Base-by-base conservation (phyloP, 139 green algal genomes). In the Chloropicon primus region DNA sequence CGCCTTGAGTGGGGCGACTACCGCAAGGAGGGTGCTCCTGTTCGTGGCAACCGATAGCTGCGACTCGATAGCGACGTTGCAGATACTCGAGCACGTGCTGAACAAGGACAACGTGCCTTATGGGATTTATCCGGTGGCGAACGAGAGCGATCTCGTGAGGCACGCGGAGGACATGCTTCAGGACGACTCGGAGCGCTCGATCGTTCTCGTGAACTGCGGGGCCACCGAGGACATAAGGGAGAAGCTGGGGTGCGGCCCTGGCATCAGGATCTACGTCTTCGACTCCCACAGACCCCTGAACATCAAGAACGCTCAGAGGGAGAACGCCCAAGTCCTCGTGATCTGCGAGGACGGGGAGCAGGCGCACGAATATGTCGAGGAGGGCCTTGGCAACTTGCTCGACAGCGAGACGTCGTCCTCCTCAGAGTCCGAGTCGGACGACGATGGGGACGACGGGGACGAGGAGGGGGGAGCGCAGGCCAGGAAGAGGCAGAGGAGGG, bases 161-260 rank as follows among this genome's bases (percentile, higher is more conserved):
- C 5, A 62, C 5, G 41, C 41, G 41, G 41, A 62, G 41, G 41
- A 62, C 41, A 62, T 62, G 41, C 17, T 62, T n/a, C 41, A 62
- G 41, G 41, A 62, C 41, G 41, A 62, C 41, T 5, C 41, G 25
- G 24, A 89, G 23, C 85, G 87, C 5, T 90, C 85, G 0, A 81
- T 93, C 1, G 76, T 97, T 22, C 80, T 97, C 0, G 83, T 97
- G n/a, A 97, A 97, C 79, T 97, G 92, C 79, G 92, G 92, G 2
- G 91, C 88, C 0, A 85, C 84, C 2, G 90, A 93, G 74, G 87
- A 93, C 25, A 73, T 92, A 0, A 71, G 77, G 0, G 71, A 74
- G 26, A 26, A 88, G 25, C 85, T 87, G 2, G 28, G 84, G 41
- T 62, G 41, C 41, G 41, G 41, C 41, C 41, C 41, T 62, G 41